Base-by-base conservation (phyloP, 371 early-diverging fungal species). In the Mucor racemosus region DNA sequence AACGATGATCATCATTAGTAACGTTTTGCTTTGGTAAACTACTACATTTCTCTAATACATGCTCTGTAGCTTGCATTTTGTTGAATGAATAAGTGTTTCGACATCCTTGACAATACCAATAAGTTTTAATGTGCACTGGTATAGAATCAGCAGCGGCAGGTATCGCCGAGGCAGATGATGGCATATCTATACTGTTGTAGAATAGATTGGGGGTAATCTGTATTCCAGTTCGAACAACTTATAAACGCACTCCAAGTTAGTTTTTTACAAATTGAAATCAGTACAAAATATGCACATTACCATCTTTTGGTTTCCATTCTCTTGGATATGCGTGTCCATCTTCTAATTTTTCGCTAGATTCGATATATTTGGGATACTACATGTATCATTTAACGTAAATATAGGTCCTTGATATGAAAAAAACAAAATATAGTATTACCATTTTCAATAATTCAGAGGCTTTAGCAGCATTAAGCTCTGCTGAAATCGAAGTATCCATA, bases 381-480 rank as follows among this genome's bases (percentile, higher is more conserved):
- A 50, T 40, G 17, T 3, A 39, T 4, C 5, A 38, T 21, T n/a
- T 54, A 38, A 11, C 11, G 38, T 38, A 9, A 46, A 15, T 33
- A 26, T 6, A 17, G 19, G 26, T 26, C 3, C 26, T 26, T 44
- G 19, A 13, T 48, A 21, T 9, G 19, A 39, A 40, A 4, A 26
- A 35, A 19, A 1, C 7, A 19, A 40, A 42, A 15, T 26, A 26
- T 26, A 26, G 3, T 36, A 34, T 62, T 72, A 78, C 83, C 81
- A 84, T 81, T 19, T 76, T 78, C 41, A 84, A 64, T 7, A 84
- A 53, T 58, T 84, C 80, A 9, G 79, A 73, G n/a, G 80, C 66
- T 54, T 79, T 84, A 1, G 74, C 81, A 15, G 75, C 62, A 11
- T 64, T 60, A 13, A 84, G 60, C 3, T 79, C 77, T 15, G 79